Conservation (phyloP, 768 basidiomycete genomes). For the Phylloporus rhodoxanthus region DNA sequence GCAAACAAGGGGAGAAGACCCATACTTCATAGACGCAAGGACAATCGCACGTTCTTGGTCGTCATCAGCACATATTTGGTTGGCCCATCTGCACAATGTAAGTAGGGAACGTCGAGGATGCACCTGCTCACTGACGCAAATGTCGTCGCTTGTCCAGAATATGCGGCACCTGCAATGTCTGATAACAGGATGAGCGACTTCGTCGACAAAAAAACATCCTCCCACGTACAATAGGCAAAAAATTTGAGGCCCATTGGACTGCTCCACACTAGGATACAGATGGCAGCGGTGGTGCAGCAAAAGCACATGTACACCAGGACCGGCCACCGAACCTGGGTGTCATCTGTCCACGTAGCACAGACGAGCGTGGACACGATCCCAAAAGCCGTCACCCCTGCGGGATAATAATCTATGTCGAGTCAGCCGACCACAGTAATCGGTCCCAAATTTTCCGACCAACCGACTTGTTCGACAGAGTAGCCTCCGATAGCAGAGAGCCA, state of each 20-base stretch:
- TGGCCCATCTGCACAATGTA: slow-evolving; percentile 55
- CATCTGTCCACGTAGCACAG: slow-evolving; percentile 61
- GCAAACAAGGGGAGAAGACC: neutral
- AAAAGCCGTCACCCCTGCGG: slow-evolving; percentile 59
- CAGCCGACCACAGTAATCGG: neutral
- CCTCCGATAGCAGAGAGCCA: slow-evolving; percentile 59
- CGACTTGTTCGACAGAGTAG: slow-evolving; percentile 58
- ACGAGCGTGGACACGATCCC: slow-evolving; percentile 58
- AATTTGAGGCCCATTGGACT: slow-evolving; percentile 60
- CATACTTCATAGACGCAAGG: slow-evolving; percentile 71
- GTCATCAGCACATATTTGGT: slow-evolving; percentile 68
- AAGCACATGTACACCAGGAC: slow-evolving; percentile 59
- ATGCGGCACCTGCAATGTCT: slow-evolving; percentile 62
- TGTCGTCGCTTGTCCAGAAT: slow-evolving; percentile 70
- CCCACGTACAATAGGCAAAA: slow-evolving; percentile 63
- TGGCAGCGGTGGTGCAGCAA: slow-evolving; percentile 47
- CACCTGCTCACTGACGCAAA: slow-evolving; percentile 47
- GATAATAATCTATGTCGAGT: slow-evolving; percentile 44
- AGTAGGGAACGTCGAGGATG: neutral
- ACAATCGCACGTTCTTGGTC: slow-evolving; percentile 64
- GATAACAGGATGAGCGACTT: neutral
- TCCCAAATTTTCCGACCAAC: slow-evolving; percentile 24
- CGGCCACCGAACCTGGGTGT: slow-evolving; percentile 51
- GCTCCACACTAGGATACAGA: slow-evolving; percentile 57
- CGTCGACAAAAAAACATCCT: neutral